Conservation (phyloP, 352 stramenopile species). For the Pythium phragmitis region DNA sequence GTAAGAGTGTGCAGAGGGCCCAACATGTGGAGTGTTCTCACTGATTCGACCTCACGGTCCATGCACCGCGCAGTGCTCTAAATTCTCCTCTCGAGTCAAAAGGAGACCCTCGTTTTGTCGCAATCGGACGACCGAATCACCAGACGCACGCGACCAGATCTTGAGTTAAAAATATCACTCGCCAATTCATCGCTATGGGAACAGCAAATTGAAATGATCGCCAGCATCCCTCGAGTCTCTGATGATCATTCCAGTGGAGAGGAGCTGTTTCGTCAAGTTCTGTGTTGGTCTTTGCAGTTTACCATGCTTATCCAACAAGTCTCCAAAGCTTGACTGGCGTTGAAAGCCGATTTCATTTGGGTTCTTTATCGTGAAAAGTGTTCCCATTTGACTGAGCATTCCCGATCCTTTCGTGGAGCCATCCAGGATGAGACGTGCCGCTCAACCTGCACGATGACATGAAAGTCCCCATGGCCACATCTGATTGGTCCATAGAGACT, state of each 20-base stretch:
- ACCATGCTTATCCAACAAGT: background rate
- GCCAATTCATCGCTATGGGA: background rate
- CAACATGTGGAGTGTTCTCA: background rate
- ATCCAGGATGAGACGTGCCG: conserved; percentile 12
- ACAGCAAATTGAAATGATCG: background rate
- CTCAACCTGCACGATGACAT: conserved; percentile 15
- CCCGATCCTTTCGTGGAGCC: conserved; percentile 17
- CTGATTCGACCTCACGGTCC: background rate
- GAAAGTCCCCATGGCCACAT: conserved; percentile 19
- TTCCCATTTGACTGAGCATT: too few relatives aligned
- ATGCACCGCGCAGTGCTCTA: background rate
- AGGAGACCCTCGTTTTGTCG: background rate
- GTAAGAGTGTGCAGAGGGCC: background rate
- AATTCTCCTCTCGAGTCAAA: too few relatives aligned
- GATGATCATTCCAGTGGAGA: background rate
- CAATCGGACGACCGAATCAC: background rate
- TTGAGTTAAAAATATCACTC: background rate
- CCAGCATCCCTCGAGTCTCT: too few relatives aligned
- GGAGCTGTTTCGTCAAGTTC: background rate
- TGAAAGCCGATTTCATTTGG: background rate
- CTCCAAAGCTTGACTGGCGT: background rate
- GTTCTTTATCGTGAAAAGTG: background rate
- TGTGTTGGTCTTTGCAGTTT: background rate
- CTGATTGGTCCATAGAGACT: conserved; percentile 16
- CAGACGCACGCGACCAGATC: background rate